Base-by-base conservation (phyloP, 495 filamentous ascomycete genomes). In the Polyplosphaeria fusca region DNA sequence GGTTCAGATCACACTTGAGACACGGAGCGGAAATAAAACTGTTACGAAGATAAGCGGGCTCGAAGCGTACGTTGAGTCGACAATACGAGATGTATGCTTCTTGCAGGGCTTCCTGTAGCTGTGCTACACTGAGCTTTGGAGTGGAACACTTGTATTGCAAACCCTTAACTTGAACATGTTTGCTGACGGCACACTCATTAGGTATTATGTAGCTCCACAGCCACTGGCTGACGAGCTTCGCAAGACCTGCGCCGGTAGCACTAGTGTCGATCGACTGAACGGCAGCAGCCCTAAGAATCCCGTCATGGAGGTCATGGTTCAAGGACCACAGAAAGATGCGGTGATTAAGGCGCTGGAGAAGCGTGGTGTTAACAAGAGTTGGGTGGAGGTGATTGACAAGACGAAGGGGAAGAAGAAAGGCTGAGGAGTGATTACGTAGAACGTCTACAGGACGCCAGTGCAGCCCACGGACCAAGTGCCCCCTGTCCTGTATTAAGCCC, bases 191-290 rank as follows among this genome's bases (percentile, higher is more conserved):
- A n/a, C n/a, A n/a, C n/a, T n/a, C n/a, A n/a, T n/a, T n/a, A n/a
- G n/a, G n/a, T n/a, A n/a, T n/a, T 76, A 78, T 13, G 78, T 89
- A 39, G 77, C 79, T 3, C 82, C 86, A 0, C 76, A 72, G 30
- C 60, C 77, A 1, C 66, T 88, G 51, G 85, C 85, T 0, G 86
- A 87, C 53, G 86, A 88, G 64, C 67, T 89, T 51, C 76, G 85
- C 67, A 87, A 84, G 70, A 79, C 79, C 38, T 89, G 86, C 68
- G 86, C 86, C 2, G 81, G 86, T 28, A 84, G 80, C 42, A 85
- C 85, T 13, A 86, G 82, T 52, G 84, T 88, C 4, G 73, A 77
- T 3, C 79, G 84, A 62, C 70, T 84, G 41, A 74, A 71, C 7
- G 86, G 85, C 4, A 76, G 74, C 39, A 75, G 74, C 58, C 82